Conservation (phyloP, 768 basidiomycete species). For the Lactarius trivialis region DNA sequence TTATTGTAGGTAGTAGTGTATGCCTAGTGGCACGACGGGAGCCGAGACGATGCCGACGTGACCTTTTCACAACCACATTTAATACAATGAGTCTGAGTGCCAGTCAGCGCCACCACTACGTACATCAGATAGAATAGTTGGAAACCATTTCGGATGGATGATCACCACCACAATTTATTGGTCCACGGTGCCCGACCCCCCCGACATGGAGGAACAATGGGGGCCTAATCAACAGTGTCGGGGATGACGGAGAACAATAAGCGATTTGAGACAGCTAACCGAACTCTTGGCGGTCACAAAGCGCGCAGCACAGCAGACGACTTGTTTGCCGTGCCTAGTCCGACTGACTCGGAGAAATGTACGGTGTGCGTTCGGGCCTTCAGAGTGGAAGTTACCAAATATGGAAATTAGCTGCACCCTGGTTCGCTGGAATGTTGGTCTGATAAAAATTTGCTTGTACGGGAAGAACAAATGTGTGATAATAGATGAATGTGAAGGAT, state of each 20-base stretch:
- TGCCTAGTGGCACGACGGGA: not conserved
- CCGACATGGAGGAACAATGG: conserved; percentile 5
- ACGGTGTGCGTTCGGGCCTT: not conserved
- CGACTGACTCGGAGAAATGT: not conserved
- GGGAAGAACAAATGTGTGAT: not conserved
- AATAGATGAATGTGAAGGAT: not conserved
- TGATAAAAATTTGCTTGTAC: not conserved
- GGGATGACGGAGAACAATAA: conserved; percentile 10
- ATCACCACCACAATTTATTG: conserved; percentile 1
- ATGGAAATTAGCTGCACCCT: not conserved
- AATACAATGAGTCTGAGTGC: conserved; percentile 4
- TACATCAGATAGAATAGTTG: not conserved
- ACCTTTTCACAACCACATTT: conserved; percentile 3
- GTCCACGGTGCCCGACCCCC: not conserved
- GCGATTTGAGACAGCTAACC: not conserved
- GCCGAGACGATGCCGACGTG: conserved; percentile 3
- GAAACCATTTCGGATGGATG: not conserved
- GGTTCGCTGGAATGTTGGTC: not conserved
- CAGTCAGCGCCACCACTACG: conserved; percentile 4
- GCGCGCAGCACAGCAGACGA: not conserved
- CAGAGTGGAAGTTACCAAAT: not conserved
- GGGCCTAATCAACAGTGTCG: not conserved
- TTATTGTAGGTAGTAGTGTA: not conserved
- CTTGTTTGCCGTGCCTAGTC: not conserved
- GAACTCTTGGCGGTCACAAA: not conserved